A percentile compares a stretch with the other conserved stretches of the same genome.
Conservation (phyloP, 352 stramenopile species). For the Phytophthora foliorum region DNA sequence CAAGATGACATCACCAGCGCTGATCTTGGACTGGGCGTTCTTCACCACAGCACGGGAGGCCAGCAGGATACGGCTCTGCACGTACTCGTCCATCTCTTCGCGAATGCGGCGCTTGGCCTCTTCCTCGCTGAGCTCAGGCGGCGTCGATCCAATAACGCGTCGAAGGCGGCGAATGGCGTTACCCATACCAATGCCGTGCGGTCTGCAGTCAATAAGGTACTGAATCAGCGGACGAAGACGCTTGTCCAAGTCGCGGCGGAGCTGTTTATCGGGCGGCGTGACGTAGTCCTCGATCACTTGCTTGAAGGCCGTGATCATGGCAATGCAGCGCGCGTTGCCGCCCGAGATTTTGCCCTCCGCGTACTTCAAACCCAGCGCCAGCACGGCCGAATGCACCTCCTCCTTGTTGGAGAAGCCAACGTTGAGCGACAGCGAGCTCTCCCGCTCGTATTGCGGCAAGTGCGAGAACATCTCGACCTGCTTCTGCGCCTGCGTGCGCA, state of each 20-base stretch:
- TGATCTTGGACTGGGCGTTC: slow-evolving; percentile 90
- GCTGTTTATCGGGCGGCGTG: slow-evolving; percentile 76
- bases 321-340: slow-evolving; percentile 92
- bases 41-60: slow-evolving; percentile 92
- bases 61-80: slow-evolving; percentile 94
- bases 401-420: slow-evolving; percentile 79
- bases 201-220: slow-evolving; percentile 95
- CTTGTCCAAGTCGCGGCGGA: slow-evolving; percentile 90
- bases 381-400: slow-evolving; percentile 91
- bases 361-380: slow-evolving; percentile 94
- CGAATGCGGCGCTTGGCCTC: slow-evolving; percentile 88
- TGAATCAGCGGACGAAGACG: slow-evolving; percentile 94
- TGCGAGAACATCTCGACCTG: slow-evolving; percentile 88
- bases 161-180: slow-evolving; percentile 95
- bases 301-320: slow-evolving; percentile 95
- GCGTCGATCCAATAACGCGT: slow-evolving; percentile 88
- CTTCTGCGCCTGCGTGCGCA: slow-evolving; percentile 84
- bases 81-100: slow-evolving; percentile 95
- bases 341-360: slow-evolving; percentile 91
- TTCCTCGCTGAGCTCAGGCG: slow-evolving; percentile 87
- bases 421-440: slow-evolving; percentile 80
- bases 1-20: slow-evolving; percentile 94
- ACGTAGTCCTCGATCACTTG: slow-evolving; percentile 93
- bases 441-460: slow-evolving; percentile 86
- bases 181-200: slow-evolving; percentile 95